Conservation (phyloP, 495 filamentous ascomycete genomes). For the Daldinia loculata region DNA sequence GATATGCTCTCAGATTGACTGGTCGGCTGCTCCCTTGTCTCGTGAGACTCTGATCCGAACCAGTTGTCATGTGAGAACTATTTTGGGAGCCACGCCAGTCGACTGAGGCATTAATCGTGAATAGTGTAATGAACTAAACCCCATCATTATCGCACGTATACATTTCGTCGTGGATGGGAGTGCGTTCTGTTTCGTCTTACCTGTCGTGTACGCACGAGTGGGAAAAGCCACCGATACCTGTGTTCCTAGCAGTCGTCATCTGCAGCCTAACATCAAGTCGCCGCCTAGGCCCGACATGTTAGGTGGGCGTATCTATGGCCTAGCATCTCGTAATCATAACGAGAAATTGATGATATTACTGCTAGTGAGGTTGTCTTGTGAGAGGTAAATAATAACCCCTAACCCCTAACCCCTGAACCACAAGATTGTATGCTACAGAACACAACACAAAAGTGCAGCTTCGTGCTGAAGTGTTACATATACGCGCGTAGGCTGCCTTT, state of each 20-base stretch:
- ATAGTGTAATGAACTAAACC: not conserved
- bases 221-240: constrained; percentile 1
- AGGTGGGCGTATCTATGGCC: not conserved
- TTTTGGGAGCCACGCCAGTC: not conserved
- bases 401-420: constrained; percentile 6
- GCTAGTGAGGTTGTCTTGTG: constrained; percentile 16
- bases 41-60: constrained; percentile 13
- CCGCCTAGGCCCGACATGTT: not conserved
- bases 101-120: constrained; percentile 7
- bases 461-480: not conserved
- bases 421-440: not conserved
- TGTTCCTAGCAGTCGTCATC: constrained; percentile 17
- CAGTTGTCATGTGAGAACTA: constrained; percentile 14
- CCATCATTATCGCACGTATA: constrained; percentile 7
- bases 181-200: not conserved
- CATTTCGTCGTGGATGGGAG: not conserved
- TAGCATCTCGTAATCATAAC: not conserved
- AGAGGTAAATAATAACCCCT: constrained; percentile 15
- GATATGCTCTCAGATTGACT: not conserved
- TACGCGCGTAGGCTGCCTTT: not conserved
- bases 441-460: not conserved
- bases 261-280: not conserved
- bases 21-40: constrained; percentile 7
- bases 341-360: not conserved
- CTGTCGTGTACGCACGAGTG: not conserved